Evolutionary conservation across 108 stramenopile species (phyloP), one percentile per base, ranked within the genome.

Genomic region (Conticribra weissflogii): DNA sequence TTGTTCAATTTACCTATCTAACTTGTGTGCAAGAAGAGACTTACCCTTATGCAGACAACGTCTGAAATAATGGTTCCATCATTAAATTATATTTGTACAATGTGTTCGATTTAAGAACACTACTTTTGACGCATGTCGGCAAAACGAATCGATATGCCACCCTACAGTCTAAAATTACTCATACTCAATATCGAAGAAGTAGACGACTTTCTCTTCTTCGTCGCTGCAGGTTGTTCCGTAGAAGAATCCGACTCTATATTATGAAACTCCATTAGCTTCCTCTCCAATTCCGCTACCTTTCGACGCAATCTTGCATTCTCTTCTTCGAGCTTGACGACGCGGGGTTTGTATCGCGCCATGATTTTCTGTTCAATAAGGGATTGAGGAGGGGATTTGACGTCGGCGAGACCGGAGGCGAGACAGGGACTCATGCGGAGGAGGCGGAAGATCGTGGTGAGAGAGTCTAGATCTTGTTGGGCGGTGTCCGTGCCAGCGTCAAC

Each of bases 401-500:
- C 53, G 48, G 66, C 74, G 14, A 75, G 54, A 23, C 66, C 74
- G 12, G 61, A 68, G 3, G 75, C 75, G 41, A 76, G 75, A 50
- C 66, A 67, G 0, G 67, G 75, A 68, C 61, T 76, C 62, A 49
- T 58, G 36, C 74, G 74, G 0, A 75, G 66, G 47, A 76, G 61
- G n/a, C 29, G 49, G 57, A 50, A 68, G 61, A 61, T 68, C 0
- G 68, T 63, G 2, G 61, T 47, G 33, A 76, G 67, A 34, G 68
- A 69, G 44, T 64, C 63, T 18, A 65, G 63, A 25, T 73, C 72
- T 56, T 46, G 27, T 27, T 54, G 25, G 27, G 32, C 7, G 0
- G 64, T 15, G 8, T 17, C 34, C 16, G 23, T 19, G 27, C 17
- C 51, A 67, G 60, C 74, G 29, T 36, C 28, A 34, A 25, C 51